Evolutionary conservation across 2,329 filamentous ascomycete genomes (phyloP).

Genomic region (Diaporthe australafricana): DNA sequence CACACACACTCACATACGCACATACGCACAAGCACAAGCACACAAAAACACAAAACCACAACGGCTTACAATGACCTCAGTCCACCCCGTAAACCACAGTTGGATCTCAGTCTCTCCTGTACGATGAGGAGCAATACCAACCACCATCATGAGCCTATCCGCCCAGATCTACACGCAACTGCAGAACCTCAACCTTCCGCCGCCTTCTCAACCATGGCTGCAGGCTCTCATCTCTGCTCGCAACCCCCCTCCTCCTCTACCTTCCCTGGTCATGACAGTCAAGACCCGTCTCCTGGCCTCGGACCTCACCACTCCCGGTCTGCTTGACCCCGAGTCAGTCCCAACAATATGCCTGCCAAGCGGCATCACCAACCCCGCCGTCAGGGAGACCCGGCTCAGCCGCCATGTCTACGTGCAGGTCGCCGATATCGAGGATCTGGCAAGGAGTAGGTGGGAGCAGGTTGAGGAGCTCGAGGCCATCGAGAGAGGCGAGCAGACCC

Average conservation of each 20-base stretch:
- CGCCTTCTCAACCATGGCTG: slow-evolving; percentile 70
- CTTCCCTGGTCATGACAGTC: slow-evolving; percentile 81
- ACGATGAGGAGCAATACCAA: neutral
- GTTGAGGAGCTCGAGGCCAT: slow-evolving; percentile 83
- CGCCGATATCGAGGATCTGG: slow-evolving; percentile 86
- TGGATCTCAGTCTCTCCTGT: neutral
- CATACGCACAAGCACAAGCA: neutral
- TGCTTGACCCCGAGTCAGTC: slow-evolving; percentile 57
- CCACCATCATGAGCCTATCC: slow-evolving; percentile 48
- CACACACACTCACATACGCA: neutral
- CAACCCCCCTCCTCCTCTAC: slow-evolving; percentile 70
- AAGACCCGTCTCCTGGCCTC: slow-evolving; percentile 82
- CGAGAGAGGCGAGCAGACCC: slow-evolving; percentile 78
- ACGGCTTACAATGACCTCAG: neutral
- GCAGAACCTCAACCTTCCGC: slow-evolving; percentile 65
- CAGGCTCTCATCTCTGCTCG: slow-evolving; percentile 68
- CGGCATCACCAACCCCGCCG: slow-evolving; percentile 63
- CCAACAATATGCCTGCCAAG: slow-evolving; percentile 65
- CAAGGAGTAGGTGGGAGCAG: slow-evolving; percentile 85
- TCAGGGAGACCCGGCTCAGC: slow-evolving; percentile 67
- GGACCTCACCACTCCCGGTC: slow-evolving; percentile 74
- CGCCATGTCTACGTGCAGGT: slow-evolving; percentile 82
- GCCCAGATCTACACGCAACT: slow-evolving; percentile 65
- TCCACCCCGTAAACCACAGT: slow-evolving; percentile 6
- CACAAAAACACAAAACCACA: neutral